Evolutionary conservation across 1,284 basidiomycete genomes (phyloP), one percentile per base, ranked within the genome.

Genomic region (Cerrena zonata): DNA sequence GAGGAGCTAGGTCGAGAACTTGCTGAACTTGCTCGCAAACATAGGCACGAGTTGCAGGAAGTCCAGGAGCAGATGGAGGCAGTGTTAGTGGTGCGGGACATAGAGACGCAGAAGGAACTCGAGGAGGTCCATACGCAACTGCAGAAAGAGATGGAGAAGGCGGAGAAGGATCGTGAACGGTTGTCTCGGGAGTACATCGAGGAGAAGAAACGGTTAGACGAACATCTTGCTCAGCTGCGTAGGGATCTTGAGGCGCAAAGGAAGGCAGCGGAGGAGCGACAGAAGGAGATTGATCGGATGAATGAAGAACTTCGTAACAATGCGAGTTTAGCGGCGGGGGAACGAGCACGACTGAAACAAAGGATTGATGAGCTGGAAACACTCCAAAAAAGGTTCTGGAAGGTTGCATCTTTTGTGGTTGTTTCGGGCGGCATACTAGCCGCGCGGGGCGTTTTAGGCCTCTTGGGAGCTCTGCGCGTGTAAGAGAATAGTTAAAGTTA

Each of bases 21-120:
- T 12, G 45, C 42, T 13, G 26, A n/a, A 15, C 62, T 69, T 44
- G 68, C 64, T 21, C 60, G 61, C 25, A 63, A 66, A 18, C 70
- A 75, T 48, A 58, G 60, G 44, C 63, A 68, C 39, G 74, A 76
- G 37, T 60, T 77, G 43, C 56, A 58, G 21, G 66, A 38, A 26
- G 21, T 57, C 21, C 39, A 47, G 25, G 22, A 47, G 27, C 43
- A 50, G 34, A 40, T 47, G 50, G 24, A 47, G 27, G 43, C 38
- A 23, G 47, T 41, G 7, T 26, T 49, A 12, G 43, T 10, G n/a
- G 48, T 24, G 34, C 43, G 50, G 21, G 45, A 50, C 23, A 25
- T 39, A 22, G 48, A 52, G 37, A 40, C 36, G 26, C 42, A 38
- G 44, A 19, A 7, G 49, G 49, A 51, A 21, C 40, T 47, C 15